These are phyloP conservation scores for Sporisorium sorghi DNA, from an alignment of 1,284 basidiomycete genomes.

Conservation along the genomic window DNA sequence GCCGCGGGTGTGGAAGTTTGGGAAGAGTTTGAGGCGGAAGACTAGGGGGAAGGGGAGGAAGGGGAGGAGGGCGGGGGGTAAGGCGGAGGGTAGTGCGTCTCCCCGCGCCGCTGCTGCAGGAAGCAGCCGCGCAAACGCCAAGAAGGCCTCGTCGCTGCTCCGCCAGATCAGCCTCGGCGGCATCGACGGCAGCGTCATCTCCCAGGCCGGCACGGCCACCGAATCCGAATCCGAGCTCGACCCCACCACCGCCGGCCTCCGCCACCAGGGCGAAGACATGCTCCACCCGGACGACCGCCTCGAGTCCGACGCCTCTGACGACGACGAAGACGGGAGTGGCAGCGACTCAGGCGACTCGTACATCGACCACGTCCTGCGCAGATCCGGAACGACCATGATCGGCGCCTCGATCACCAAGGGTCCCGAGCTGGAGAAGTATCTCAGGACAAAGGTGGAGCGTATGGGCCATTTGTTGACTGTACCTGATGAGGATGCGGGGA, in stretches of 20 bases:
- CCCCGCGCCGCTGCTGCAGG: not conserved
- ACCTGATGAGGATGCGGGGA: conserved; percentile 53
- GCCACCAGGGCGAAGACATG: conserved; percentile 35
- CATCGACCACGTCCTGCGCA: conserved; percentile 71
- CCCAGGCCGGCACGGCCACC: conserved; percentile 27
- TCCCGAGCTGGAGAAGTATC: conserved; percentile 91
- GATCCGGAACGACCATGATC: conserved; percentile 82
- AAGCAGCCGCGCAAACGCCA: not conserved
- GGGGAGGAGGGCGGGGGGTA: conserved; percentile 1
- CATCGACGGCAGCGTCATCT: conserved; percentile 42
- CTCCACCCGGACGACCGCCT: conserved; percentile 18
- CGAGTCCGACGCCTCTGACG: conserved; percentile 28
- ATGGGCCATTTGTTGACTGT: conserved; percentile 95
- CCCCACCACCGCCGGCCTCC: conserved; percentile 22
- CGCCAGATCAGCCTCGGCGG: conserved; percentile 21
- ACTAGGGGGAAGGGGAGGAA: conserved; percentile 24
- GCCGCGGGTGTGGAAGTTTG: conserved; percentile 83
- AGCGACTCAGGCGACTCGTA: conserved; percentile 58
- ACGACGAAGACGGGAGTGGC: conserved; percentile 33
- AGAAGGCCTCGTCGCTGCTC: conserved; percentile 23
- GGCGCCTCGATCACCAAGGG: conserved; percentile 83
- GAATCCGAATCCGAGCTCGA: conserved; percentile 20
- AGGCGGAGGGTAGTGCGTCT: conserved; percentile 1
- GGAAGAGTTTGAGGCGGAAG: conserved; percentile 22
- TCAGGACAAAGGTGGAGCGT: conserved; percentile 91